Base-by-base conservation (phyloP, 495 filamentous ascomycete genomes). In the Elasticomyces elasticus region DNA sequence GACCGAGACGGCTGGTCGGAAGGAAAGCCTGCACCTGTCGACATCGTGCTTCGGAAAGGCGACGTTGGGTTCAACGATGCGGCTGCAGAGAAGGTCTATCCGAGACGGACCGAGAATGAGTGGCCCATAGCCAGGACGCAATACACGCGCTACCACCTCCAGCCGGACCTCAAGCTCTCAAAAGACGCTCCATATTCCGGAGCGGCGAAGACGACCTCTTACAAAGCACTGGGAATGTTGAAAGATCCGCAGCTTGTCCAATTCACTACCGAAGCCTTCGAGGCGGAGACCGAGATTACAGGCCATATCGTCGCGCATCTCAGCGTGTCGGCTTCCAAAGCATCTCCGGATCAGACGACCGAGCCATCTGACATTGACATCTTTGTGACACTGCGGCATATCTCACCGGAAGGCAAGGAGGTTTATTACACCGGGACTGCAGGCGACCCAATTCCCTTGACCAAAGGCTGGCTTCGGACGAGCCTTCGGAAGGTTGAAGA, bases 91-190 rank as follows among this genome's bases (percentile, higher is more conserved):
- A 74, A 70, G 54, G 49, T 45, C 2, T 52, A 58, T 49, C 28
- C 26, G 10, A 3, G 54, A 9, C 33, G 54, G 27, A 35, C 65
- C 6, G 82, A 84, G 62, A 67, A 59, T 35, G 77, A 76, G 52
- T 86, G 83, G 82, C 83, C 83, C 0, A 77, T 85, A 49, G 70
- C 78, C 1, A 61, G 79, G 37, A 85, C 81, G 0, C 58, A 72
- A 53, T 86, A 84, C 55, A 76, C 71, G 1, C 73, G 69, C 22
- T 83, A 71, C 61, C 76, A 76, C 55, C 75, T 85, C 13, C 68
- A 66, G 0, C 63, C 71, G 0, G 61, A 71, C 19, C 57, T 62
- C n/a, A 51, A 53, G 5, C 69, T 82, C 9, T 58, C 59, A 41
- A 46, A 58, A 47, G 40, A 50, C 9, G 44, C 48, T 11, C 63